Evolutionary conservation across 75 land plant genomes (phyloP).

Genomic region (Sequoia sempervirens): DNA sequence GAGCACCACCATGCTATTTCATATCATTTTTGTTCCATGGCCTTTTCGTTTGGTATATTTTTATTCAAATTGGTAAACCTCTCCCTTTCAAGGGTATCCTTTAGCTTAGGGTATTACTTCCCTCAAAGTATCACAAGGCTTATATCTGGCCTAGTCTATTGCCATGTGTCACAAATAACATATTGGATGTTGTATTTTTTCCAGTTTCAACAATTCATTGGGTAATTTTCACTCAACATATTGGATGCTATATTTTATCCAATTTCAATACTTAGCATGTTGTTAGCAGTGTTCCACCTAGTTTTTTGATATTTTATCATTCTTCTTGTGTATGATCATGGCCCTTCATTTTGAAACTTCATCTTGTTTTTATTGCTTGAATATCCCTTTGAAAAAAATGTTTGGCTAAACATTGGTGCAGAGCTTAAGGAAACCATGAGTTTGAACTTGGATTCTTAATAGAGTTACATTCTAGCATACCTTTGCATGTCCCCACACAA

Average conservation of each 20-base stretch:
- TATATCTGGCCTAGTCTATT: neutral
- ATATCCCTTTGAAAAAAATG: neutral
- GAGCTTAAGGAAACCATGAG: neutral
- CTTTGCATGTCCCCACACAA: neutral
- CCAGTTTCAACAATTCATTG: neutral
- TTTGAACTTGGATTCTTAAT: neutral
- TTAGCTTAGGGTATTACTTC: neutral
- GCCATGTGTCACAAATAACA: neutral
- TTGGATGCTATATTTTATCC: neutral
- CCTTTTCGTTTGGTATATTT: neutral
- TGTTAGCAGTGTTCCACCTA: too few species aligned
- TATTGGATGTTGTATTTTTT: neutral
- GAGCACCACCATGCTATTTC: neutral
- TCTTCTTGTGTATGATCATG: neutral
- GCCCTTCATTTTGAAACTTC: neutral
- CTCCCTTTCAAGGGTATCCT: too few species aligned
- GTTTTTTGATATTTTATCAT: neutral
- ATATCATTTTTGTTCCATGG: too few species aligned
- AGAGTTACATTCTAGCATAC: neutral
- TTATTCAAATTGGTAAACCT: neutral
- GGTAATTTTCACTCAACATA: neutral
- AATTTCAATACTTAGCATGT: neutral
- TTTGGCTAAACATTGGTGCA: neutral
- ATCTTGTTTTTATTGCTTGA: neutral
- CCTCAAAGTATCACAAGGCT: neutral